Conservation (phyloP, 2,329 filamentous ascomycete species). For the Camptophora hylomeconis region DNA sequence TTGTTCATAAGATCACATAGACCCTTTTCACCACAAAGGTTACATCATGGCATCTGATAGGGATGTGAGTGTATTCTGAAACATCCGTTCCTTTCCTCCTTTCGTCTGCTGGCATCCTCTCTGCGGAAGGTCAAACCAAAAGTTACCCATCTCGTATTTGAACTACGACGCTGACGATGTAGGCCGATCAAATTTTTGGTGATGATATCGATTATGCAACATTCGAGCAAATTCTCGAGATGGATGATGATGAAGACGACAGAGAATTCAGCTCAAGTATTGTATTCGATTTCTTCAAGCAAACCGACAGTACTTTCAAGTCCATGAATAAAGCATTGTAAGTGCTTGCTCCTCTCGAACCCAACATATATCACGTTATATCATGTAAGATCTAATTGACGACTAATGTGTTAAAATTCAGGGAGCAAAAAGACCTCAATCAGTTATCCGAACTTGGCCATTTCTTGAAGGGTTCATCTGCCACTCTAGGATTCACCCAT, state of each 20-base stretch:
- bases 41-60: no score
- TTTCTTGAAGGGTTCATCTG: constrained; percentile 94
- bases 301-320: constrained; percentile 72
- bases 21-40: no score
- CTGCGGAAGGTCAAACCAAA: no score
- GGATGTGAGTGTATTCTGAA: no score
- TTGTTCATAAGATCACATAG: no score
- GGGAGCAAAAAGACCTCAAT: constrained; percentile 54
- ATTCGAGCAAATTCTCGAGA: constrained; percentile 93
- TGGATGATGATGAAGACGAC: constrained; percentile 83
- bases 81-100: no score
- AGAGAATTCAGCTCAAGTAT: constrained; percentile 81
- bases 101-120: no score
- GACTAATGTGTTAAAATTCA: constrained; percentile 26
- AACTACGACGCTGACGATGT: no score
- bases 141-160: no score
- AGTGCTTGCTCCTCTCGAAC: constrained; percentile 5
- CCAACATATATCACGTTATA: not conserved
- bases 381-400: constrained; percentile 1
- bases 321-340: constrained; percentile 78
- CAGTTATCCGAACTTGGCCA: constrained; percentile 75
- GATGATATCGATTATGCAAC: constrained; percentile 67
- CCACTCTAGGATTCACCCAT: constrained; percentile 79
- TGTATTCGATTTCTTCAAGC: constrained; percentile 83
- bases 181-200: no score